Conservation (phyloP, 2,329 filamentous ascomycete species). For the Aspergillus intermedius region DNA sequence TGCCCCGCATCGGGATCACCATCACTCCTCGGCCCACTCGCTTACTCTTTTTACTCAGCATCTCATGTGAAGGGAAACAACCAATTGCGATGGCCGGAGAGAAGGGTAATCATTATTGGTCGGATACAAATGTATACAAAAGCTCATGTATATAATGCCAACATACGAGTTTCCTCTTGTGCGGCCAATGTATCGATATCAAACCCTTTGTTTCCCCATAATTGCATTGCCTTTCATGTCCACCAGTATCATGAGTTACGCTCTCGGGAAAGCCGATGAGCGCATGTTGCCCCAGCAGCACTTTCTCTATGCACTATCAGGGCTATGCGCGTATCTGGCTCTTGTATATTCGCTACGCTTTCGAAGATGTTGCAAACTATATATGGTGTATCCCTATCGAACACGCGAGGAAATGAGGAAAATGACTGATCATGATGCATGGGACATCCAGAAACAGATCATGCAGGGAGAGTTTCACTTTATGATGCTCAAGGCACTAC, state of each 20-base stretch:
- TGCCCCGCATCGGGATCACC: background rate
- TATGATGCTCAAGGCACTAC: conserved; percentile 43
- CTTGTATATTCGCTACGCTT: conserved; percentile 22
- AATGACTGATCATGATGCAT: conserved; percentile 51
- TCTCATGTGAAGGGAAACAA: background rate
- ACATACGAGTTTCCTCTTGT: background rate
- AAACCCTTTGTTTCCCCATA: background rate
- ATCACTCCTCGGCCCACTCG: background rate
- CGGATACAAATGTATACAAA: background rate
- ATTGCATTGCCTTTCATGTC: background rate
- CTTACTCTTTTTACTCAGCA: background rate
- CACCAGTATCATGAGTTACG: background rate
- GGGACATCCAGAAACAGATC: conserved; percentile 42
- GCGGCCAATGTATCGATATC: background rate
- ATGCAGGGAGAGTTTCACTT: conserved; percentile 51
- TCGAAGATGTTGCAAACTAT: conserved; percentile 27
- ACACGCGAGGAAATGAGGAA: conserved; percentile 37
- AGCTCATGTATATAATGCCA: background rate
- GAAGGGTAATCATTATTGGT: background rate
- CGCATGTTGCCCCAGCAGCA: background rate
- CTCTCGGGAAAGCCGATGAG: background rate
- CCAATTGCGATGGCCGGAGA: background rate
- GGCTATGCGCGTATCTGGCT: conserved; percentile 12
- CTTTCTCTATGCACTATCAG: background rate
- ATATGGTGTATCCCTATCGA: conserved; percentile 37